Evolutionary conservation across 139 green algal species (phyloP).

Genomic region (Picochlorum sp.): DNA sequence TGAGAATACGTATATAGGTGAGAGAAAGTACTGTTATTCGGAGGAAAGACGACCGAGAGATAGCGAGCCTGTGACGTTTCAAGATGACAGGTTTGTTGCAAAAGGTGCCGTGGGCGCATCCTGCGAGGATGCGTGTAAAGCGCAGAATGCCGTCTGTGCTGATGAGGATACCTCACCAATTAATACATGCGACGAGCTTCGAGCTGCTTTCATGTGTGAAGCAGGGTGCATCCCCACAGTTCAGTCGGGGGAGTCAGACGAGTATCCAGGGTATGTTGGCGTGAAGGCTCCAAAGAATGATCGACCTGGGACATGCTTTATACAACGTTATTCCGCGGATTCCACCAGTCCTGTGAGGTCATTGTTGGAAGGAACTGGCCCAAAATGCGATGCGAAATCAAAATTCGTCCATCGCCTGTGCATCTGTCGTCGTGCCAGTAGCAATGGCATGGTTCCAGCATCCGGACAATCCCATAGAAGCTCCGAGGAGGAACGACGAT

Average conservation of each 20-base stretch:
- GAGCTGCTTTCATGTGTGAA: slow-evolving; percentile 49
- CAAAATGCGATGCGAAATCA: not conserved
- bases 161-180: slow-evolving; percentile 32
- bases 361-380: not conserved
- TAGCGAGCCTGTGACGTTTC: slow-evolving; percentile 30
- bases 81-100: slow-evolving; percentile 29
- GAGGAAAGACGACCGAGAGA: slow-evolving; percentile 19
- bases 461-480: no score
- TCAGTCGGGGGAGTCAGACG: not conserved
- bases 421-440: no score
- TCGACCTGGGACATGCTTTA: slow-evolving; percentile 56
- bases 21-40: slow-evolving; percentile 65
- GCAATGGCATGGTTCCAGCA: no score
- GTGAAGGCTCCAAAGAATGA: slow-evolving; percentile 47
- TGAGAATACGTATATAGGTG: slow-evolving; percentile 69
- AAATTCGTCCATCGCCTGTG: no score
- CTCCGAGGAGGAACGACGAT: no score
- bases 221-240: not conserved
- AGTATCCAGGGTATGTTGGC: slow-evolving; percentile 44
- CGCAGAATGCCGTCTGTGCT: slow-evolving; percentile 27
- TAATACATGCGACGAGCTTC: slow-evolving; percentile 63
- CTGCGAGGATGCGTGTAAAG: slow-evolving; percentile 41
- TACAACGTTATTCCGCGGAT: not conserved
- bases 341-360: not conserved
- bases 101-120: slow-evolving; percentile 19